A percentile compares a stretch with the other conserved stretches of the same genome.
Conservation (phyloP, 345 rosid genomes). For the Toxicodendron radicans region DNA sequence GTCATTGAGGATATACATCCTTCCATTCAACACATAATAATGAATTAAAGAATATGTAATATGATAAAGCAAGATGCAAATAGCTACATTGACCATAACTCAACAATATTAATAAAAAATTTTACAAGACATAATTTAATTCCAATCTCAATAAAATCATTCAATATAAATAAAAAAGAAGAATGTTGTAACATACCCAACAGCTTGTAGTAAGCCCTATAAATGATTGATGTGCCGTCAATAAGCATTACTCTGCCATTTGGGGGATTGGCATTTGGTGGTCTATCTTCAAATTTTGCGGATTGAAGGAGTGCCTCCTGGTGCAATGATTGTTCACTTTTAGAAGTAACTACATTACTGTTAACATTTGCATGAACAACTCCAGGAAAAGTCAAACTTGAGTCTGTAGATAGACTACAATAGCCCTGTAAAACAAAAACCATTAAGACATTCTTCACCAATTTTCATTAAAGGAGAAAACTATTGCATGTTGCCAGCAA, state of each 20-base stretch:
- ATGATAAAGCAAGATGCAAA: not conserved
- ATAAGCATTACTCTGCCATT: conserved; percentile 87
- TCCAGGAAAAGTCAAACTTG: conserved; percentile 30
- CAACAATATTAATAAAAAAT: not conserved
- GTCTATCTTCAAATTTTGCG: conserved; percentile 37
- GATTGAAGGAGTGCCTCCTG: conserved; percentile 30
- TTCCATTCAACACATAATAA: not conserved
- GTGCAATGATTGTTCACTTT: conserved; percentile 25
- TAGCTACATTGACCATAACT: not conserved
- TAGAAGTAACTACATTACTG: conserved; percentile 24
- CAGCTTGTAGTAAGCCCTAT: conserved; percentile 95
- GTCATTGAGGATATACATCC: not conserved
- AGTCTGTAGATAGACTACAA: conserved; percentile 37
- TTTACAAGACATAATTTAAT: not conserved
- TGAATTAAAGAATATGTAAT: not conserved
- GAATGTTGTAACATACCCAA: conserved; percentile 50
- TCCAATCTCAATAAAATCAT: not conserved
- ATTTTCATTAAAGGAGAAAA: not conserved
- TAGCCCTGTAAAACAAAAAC: conserved; percentile 43
- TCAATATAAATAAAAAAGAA: not conserved
- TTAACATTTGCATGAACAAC: conserved; percentile 32
- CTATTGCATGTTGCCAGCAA: not conserved
- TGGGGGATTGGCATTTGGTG: conserved; percentile 34
- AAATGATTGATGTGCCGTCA: conserved; percentile 91
- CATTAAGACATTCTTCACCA: not conserved